Percentiles rank a stretch among this genome's conserved stretches.
Evolutionary conservation across 2,329 filamentous ascomycete species (phyloP).

Genomic region (Thielaviopsis punctulata): DNA sequence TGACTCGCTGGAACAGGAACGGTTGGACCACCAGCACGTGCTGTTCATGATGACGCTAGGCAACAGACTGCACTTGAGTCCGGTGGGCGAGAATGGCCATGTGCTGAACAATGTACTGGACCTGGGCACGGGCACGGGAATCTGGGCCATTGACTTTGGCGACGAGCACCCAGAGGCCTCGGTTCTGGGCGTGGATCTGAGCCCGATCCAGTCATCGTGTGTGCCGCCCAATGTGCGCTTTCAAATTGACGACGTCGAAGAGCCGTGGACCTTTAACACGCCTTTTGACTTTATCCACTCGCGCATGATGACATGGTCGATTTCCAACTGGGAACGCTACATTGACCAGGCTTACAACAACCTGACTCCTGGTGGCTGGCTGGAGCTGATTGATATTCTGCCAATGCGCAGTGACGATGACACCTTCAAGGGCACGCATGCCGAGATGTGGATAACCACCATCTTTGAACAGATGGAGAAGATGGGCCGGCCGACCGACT

Average conservation of each 20-base stretch:
- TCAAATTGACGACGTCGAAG: conserved; percentile 26
- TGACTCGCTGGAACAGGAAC: conserved; percentile 16
- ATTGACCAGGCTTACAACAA: conserved; percentile 21
- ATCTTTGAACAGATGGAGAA: conserved; percentile 19
- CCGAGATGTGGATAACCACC: conserved; percentile 17
- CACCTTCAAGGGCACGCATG: conserved; percentile 16
- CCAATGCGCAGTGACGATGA: conserved; percentile 19
- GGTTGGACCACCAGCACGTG: conserved; percentile 18
- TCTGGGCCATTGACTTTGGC: conserved; percentile 20
- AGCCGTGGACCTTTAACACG: conserved; percentile 23
- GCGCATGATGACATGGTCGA: conserved; percentile 18
- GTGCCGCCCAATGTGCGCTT: conserved; percentile 33
- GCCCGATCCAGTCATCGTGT: conserved; percentile 24
- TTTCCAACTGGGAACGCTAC: conserved; percentile 19
- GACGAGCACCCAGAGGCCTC: conserved; percentile 17
- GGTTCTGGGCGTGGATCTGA: conserved; percentile 25
- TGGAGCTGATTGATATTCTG: conserved; percentile 20
- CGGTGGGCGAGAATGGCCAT: conserved; percentile 11
- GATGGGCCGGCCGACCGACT: conserved; percentile 18
- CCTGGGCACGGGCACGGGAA: conserved; percentile 19
- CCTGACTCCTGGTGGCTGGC: conserved; percentile 20
- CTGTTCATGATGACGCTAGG: conserved; percentile 17
- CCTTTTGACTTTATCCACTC: conserved; percentile 26
- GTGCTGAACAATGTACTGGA: conserved; percentile 16
- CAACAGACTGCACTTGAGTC: conserved; percentile 14